Evolutionary conservation across 345 rosid genomes (phyloP), one percentile per base, ranked within the genome.

Genomic region (Citrus mangshanensis): DNA sequence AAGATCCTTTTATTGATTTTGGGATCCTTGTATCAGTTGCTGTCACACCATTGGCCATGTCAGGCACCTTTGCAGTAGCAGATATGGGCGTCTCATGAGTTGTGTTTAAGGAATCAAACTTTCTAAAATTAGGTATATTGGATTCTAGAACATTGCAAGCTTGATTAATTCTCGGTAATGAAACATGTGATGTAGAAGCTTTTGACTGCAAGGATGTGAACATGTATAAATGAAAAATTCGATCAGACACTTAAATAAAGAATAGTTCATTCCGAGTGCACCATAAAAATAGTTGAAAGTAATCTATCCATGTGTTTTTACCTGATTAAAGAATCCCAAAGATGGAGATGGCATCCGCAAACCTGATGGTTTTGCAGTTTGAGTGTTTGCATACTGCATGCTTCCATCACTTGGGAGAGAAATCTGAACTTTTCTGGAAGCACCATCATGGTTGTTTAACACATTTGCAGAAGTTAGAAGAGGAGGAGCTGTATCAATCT

Each of bases 341-440:
- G 99, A 94, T 64, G 99, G 98, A 46, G 95, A 91, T 69, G 98
- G 99, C 91, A 79, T 85, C 84, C 97, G 89, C 84, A 95, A 87
- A 74, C 99, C 95, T 70, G 98, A 90, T 80, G 95, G 90, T 82
- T 92, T 92, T 69, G 85, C 86, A 38, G 64, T 54, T 83, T 69
- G 90, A 14, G 81, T 71, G 75, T 83, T 84, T 74, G 83, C 63
- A 65, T 34, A 13, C 80, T 71, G 90, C 75, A 30, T 76, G 74
- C 71, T 81, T 68, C 69, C 86, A 73, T 72, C 69, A 56, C 60
- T 69, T 68, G 87, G 80, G 77, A 83, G 68, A 71, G 90, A 75
- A 72, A 72, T 49, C 73, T 68, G 75, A 72, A 24, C 63, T 70
- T 82, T 86, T 60, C 63, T 72, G 74, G 83, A 77, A 66, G 66